Evolutionary conservation across 805 yeast genomes (phyloP).

Genomic region (Cyberlindnera xylosilytica): DNA sequence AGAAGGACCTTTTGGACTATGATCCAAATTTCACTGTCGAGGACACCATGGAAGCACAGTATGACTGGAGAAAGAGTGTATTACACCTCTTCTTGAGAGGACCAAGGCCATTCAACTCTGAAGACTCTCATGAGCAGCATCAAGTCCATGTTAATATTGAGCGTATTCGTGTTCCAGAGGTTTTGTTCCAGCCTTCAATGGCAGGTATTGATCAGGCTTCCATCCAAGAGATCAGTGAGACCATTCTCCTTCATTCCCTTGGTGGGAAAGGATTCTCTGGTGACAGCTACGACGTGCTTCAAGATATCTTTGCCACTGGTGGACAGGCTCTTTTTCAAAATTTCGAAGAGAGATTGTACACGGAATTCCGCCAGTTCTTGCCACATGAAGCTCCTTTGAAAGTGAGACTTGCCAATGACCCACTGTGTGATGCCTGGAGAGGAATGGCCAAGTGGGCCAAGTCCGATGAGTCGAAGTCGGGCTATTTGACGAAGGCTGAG

Average conservation of each 20-base stretch:
- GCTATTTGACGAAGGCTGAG: slow-evolving; percentile 63
- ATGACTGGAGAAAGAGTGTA: slow-evolving; percentile 79
- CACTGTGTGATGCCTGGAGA: slow-evolving; percentile 82
- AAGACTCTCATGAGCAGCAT: slow-evolving; percentile 79
- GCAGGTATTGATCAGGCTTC: slow-evolving; percentile 98
- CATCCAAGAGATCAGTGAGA: slow-evolving; percentile 71
- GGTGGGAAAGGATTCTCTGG: slow-evolving; percentile 55
- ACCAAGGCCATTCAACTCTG: slow-evolving; percentile 80
- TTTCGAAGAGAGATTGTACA: slow-evolving; percentile 60
- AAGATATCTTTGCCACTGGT: slow-evolving; percentile 81
- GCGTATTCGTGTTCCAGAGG: slow-evolving; percentile 88
- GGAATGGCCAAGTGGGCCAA: slow-evolving; percentile 86
- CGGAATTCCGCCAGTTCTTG: slow-evolving; percentile 66
- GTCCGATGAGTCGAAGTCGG: slow-evolving; percentile 40
- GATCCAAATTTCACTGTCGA: slow-evolving; percentile 87
- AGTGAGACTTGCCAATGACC: slow-evolving; percentile 64
- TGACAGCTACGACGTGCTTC: slow-evolving; percentile 48
- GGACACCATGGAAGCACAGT: slow-evolving; percentile 76
- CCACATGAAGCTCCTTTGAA: slow-evolving; percentile 64
- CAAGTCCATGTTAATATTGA: slow-evolving; percentile 91
- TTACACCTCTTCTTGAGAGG: slow-evolving; percentile 88
- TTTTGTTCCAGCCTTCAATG: slow-evolving; percentile 85
- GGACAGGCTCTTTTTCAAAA: slow-evolving; percentile 71
- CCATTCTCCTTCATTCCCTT: slow-evolving; percentile 57
- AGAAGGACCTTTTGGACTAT: slow-evolving; percentile 69